Conservation (phyloP, 73 alveolate species). For the Tetrahymena elliotti region DNA sequence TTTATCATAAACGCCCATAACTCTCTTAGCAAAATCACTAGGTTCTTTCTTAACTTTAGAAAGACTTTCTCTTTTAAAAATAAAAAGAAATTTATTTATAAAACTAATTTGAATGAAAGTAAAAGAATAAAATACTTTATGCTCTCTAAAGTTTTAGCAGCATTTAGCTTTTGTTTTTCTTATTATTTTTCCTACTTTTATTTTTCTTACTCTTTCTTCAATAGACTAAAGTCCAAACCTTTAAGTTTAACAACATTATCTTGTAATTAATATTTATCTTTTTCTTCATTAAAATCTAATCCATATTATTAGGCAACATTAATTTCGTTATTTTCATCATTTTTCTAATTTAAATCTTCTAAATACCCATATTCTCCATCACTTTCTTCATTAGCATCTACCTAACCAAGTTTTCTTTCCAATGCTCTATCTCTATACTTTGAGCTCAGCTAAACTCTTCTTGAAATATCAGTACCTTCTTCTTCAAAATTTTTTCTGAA, state of each 20-base stretch:
- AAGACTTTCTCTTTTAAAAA: neutral
- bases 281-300: neutral
- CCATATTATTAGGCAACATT: neutral
- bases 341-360: neutral
- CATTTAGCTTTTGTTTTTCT: neutral
- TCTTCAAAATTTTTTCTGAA: neutral
- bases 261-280: neutral
- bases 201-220: neutral
- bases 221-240: neutral
- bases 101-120: neutral
- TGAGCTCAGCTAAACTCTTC: neutral
- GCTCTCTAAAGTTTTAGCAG: neutral
- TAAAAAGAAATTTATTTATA: neutral
- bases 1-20: neutral
- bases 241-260: neutral
- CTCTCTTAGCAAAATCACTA: neutral
- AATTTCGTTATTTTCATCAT: neutral
- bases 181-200: neutral
- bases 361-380: neutral
- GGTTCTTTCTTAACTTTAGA: neutral
- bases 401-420: neutral
- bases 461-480: neutral
- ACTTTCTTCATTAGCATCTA: neutral
- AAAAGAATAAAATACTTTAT: neutral
- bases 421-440: neutral